Percentiles rank a stretch among this genome's conserved stretches.
Conservation (phyloP, 2,329 filamentous ascomycete species). For the Cladosporium phlei region DNA sequence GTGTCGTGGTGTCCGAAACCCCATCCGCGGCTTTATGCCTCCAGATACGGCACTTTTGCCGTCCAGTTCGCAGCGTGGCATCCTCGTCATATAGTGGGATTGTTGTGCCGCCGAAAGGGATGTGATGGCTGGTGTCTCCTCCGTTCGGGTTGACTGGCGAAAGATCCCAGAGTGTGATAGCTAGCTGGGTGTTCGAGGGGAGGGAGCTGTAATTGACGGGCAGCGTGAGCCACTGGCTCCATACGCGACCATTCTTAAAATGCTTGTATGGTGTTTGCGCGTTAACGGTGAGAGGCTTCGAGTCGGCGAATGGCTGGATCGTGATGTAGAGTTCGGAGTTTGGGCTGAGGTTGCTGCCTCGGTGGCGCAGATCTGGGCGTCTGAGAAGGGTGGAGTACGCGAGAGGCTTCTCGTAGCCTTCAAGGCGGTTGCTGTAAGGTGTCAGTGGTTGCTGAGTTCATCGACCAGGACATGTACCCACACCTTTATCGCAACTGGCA, state of each 20-base stretch:
- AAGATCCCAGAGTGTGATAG: slow-evolving; percentile 92
- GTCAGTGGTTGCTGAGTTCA: slow-evolving; percentile 13
- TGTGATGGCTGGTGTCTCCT: slow-evolving; percentile 68
- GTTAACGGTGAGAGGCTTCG: slow-evolving; percentile 87
- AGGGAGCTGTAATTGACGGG: slow-evolving; percentile 80
- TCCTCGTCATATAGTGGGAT: slow-evolving; percentile 88
- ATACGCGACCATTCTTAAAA: slow-evolving; percentile 69
- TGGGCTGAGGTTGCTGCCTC: slow-evolving; percentile 78
- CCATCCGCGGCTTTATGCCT: slow-evolving; percentile 81
- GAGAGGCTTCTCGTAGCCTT: slow-evolving; percentile 71
- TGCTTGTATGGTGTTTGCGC: slow-evolving; percentile 89
- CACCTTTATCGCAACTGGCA: slow-evolving; percentile 63
- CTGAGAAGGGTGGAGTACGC: slow-evolving; percentile 74
- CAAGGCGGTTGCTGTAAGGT: slow-evolving; percentile 55
- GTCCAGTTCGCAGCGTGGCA: slow-evolving; percentile 83
- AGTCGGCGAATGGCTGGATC: slow-evolving; percentile 90
- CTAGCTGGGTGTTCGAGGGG: slow-evolving; percentile 75
- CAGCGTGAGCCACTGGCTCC: slow-evolving; percentile 94
- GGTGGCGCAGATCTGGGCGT: slow-evolving; percentile 73
- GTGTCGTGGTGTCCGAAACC: slow-evolving; percentile 72
- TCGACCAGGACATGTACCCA: slow-evolving; percentile 35
- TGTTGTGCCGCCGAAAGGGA: slow-evolving; percentile 93
- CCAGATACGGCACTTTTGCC: slow-evolving; percentile 86
- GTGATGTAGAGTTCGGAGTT: slow-evolving; percentile 90
- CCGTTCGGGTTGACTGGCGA: slow-evolving; percentile 70